Percentiles rank a stretch among this genome's conserved stretches.
These are phyloP conservation scores for Plasmodium gallinaceum DNA, from an alignment of 169 alveolate species.

Conservation along the genomic window DNA sequence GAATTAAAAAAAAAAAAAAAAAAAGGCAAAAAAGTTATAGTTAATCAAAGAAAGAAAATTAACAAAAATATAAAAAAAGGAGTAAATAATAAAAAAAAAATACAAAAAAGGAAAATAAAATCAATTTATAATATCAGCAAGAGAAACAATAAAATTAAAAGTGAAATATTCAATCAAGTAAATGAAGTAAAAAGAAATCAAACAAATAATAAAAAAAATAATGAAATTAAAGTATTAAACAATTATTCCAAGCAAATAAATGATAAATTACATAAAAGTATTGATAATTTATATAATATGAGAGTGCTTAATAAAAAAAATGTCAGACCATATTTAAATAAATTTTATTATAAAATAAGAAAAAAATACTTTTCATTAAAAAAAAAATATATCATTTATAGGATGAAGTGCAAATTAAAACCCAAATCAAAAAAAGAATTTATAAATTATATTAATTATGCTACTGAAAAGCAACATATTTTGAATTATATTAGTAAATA, in stretches of 20 bases:
- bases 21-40: not conserved
- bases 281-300: conserved; percentile 43
- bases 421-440: not conserved
- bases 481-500: conserved; percentile 24
- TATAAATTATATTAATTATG: conserved; percentile 13
- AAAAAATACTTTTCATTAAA: conserved; percentile 53
- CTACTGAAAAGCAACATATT: conserved; percentile 17
- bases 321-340: conserved; percentile 60
- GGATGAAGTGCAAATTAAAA: not conserved
- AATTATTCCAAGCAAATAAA: too few species aligned
- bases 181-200: too few species aligned
- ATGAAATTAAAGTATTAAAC: too few species aligned
- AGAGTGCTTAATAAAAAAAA: conserved; percentile 32
- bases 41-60: not conserved
- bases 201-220: too few species aligned
- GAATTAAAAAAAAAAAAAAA: too few species aligned
- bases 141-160: not conserved
- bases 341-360: conserved; percentile 62
- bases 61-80: not conserved
- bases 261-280: conserved; percentile 5
- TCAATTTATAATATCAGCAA: not conserved
- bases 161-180: not conserved
- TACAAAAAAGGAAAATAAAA: not conserved
- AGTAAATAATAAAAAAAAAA: not conserved
- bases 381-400: conserved; percentile 31